phyloP scores from a whole-genome alignment of 495 filamentous ascomycete genomes.

The Hamigera avellanea region DNA sequence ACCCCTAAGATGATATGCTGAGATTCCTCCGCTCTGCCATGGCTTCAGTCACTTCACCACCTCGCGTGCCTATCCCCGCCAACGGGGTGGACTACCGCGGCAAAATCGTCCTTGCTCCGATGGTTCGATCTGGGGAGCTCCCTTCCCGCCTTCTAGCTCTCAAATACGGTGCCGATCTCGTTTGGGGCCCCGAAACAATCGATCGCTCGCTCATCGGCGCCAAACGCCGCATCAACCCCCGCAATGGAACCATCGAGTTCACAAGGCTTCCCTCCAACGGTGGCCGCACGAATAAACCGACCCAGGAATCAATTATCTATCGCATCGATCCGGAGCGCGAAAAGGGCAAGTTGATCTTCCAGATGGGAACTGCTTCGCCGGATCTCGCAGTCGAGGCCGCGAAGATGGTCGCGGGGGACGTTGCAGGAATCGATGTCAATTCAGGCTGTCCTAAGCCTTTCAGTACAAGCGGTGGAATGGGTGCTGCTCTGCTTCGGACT shows the following conservation, averaged over 20 bases:
- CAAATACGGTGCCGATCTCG: conserved; percentile 90
- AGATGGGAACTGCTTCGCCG: conserved; percentile 78
- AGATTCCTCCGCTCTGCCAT: conserved; percentile 37
- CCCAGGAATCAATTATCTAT: conserved; percentile 67
- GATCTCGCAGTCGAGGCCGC: conserved; percentile 74
- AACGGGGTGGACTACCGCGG: conserved; percentile 87
- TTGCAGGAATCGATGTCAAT: conserved; percentile 92
- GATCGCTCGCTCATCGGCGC: conserved; percentile 85
- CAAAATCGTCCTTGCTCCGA: conserved; percentile 89
- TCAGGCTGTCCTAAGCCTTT: conserved; percentile 97
- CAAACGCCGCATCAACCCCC: conserved; percentile 58
- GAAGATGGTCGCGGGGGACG: conserved; percentile 69
- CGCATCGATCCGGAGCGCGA: conserved; percentile 70
- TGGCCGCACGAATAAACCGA: conserved; percentile 29
- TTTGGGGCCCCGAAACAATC: conserved; percentile 95
- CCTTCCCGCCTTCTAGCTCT: conserved; percentile 79
- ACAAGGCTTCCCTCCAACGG: conserved; percentile 61
- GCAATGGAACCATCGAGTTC: conserved; percentile 71
- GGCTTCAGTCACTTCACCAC: conserved; percentile 36
- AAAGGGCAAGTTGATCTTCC: conserved; percentile 64
- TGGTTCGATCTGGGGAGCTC: conserved; percentile 93
- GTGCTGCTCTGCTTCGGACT: conserved; percentile 71
- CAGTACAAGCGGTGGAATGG: conserved; percentile 84
- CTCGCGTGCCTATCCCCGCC: conserved; percentile 68
- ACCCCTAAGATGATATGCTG: conserved; percentile 32